phyloP scores from a whole-genome alignment of 768 basidiomycete species.

The Lactarius indigo region DNA sequence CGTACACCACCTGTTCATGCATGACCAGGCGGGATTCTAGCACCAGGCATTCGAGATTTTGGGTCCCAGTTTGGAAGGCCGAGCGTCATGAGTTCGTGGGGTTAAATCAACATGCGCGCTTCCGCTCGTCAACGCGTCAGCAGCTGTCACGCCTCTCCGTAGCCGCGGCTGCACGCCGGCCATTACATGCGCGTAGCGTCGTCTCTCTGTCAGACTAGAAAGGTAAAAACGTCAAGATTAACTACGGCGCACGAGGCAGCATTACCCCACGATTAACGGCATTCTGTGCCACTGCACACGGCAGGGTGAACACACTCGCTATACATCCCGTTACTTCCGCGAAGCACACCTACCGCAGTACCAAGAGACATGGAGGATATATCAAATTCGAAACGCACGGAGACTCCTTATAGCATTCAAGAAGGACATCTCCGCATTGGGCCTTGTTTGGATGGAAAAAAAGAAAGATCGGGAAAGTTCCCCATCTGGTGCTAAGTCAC shows the following conservation, averaged over 20 bases:
- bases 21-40: conserved; percentile 1
- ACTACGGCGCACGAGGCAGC: background rate
- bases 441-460: background rate
- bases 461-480: background rate
- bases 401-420: too few relatives aligned
- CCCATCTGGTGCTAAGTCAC: background rate
- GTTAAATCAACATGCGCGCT: conserved; percentile 14
- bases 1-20: conserved; percentile 1
- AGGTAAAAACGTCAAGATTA: background rate
- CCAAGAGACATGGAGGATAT: background rate
- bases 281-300: background rate
- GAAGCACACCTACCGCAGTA: background rate
- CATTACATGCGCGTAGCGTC: background rate
- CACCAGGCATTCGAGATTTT: background rate
- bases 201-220: background rate
- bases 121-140: conserved; percentile 1
- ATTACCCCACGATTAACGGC: background rate
- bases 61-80: conserved; percentile 13
- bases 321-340: background rate
- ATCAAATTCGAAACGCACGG: background rate
- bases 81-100: conserved; percentile 8
- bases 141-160: background rate
- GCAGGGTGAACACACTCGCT: background rate
- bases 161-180: background rate
- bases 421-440: too few relatives aligned